phyloP scores from a whole-genome alignment of 2,329 filamentous ascomycete genomes.

The Penicillium sp. region DNA sequence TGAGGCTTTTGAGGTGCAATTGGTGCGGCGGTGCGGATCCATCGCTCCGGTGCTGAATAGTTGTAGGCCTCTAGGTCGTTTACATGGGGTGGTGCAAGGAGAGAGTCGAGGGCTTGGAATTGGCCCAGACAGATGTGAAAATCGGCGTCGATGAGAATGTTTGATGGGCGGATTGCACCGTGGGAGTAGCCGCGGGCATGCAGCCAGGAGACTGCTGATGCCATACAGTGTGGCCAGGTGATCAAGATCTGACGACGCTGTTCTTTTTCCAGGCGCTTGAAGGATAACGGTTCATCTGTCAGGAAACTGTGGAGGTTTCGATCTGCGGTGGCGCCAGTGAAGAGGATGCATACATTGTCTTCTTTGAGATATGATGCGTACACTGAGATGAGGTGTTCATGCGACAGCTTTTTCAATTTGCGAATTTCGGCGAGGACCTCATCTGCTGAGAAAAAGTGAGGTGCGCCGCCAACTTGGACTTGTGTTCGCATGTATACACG shows the following conservation, averaged over 20 bases:
- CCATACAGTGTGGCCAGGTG: conserved; percentile 53
- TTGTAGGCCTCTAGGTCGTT: conserved; percentile 60
- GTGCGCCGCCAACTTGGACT: conserved; percentile 38
- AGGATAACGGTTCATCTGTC: conserved; percentile 42
- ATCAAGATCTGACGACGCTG: conserved; percentile 44
- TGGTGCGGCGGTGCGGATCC: conserved; percentile 39
- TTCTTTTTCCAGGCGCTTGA: conserved; percentile 45
- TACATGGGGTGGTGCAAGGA: conserved; percentile 54
- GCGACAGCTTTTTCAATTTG: conserved; percentile 40
- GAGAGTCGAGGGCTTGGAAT: conserved; percentile 56
- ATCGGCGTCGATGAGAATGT: conserved; percentile 58
- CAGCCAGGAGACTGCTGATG: conserved; percentile 57
- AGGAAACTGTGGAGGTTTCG: conserved; percentile 46
- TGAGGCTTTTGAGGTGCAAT: conserved; percentile 32
- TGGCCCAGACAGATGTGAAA: conserved; percentile 61
- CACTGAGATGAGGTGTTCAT: conserved; percentile 47
- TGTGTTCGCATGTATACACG: conserved; percentile 41
- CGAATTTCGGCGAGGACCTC: conserved; percentile 45
- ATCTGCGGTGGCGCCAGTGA: conserved; percentile 42
- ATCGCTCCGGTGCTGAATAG: conserved; percentile 60
- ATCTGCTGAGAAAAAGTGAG: conserved; percentile 40
- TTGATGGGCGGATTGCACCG: conserved; percentile 60
- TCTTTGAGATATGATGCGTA: conserved; percentile 48
- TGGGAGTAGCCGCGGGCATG: conserved; percentile 58
- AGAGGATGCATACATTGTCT: conserved; percentile 45